Conservation (phyloP, 768 basidiomycete species). For the Cubamyces sp. region DNA sequence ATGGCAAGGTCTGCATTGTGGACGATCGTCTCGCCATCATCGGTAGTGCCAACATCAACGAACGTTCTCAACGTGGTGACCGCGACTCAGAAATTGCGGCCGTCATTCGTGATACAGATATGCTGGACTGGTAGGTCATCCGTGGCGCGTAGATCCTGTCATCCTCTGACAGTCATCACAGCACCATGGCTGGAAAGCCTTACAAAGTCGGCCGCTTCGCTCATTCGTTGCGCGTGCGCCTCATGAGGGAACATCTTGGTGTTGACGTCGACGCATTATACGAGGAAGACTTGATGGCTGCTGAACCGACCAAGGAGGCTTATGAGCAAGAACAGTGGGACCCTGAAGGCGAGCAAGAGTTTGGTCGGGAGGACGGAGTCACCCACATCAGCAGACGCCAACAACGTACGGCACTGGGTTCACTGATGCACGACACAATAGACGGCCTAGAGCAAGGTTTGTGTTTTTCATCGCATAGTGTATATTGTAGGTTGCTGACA, state of each 20-base stretch:
- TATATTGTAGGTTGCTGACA: conserved; percentile 10
- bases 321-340: conserved; percentile 70
- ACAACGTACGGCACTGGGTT: conserved; percentile 26
- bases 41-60: conserved; percentile 97
- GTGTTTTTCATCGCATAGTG: conserved; percentile 1
- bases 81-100: conserved; percentile 95
- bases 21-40: conserved; percentile 95
- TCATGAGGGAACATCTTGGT: conserved; percentile 97
- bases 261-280: conserved; percentile 89
- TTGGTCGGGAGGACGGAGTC: conserved; percentile 47
- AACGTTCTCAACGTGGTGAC: conserved; percentile 93
- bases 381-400: conserved; percentile 28
- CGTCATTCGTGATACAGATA: conserved; percentile 94
- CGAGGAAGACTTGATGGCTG: conserved; percentile 69
- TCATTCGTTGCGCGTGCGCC: conserved; percentile 86
- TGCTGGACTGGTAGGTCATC: conserved; percentile 80
- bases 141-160: neutral
- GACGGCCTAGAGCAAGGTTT: conserved; percentile 57
- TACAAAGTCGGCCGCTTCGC: conserved; percentile 98
- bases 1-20: conserved; percentile 70
- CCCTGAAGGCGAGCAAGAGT: conserved; percentile 69
- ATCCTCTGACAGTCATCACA: conserved; percentile 33
- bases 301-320: conserved; percentile 52
- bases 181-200: conserved; percentile 91
- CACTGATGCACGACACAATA: conserved; percentile 40